Percentiles rank a stretch among this genome's conserved stretches.
Conservation (phyloP, 495 filamentous ascomycete species). For the Neurospora sp. region DNA sequence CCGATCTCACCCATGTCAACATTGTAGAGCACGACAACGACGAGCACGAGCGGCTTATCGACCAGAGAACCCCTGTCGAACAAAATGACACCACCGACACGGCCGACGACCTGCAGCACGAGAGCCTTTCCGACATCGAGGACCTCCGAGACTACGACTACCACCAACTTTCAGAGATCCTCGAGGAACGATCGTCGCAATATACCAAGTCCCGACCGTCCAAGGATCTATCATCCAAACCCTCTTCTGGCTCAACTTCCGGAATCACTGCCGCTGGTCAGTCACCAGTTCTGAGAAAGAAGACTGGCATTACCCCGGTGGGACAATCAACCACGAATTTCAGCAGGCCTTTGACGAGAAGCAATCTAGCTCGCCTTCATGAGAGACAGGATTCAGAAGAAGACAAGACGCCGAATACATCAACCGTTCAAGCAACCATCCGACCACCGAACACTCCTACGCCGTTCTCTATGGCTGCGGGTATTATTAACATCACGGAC, state of each 20-base stretch:
- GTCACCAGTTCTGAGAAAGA: neutral
- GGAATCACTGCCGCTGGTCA: neutral
- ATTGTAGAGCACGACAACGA: neutral
- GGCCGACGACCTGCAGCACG: neutral
- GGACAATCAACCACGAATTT: neutral
- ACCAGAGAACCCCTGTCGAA: neutral
- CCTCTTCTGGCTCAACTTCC: neutral
- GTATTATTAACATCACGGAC: neutral
- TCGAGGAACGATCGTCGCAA: neutral
- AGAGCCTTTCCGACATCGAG: neutral
- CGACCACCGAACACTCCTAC: neutral
- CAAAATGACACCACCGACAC: neutral
- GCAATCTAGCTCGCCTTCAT: neutral
- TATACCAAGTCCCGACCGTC: neutral
- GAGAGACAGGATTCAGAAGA: neutral
- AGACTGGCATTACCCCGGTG: neutral
- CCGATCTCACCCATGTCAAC: neutral
- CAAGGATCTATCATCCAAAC: neutral
- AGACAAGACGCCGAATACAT: neutral
- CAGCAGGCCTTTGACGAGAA: neutral
- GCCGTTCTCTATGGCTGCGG: neutral
- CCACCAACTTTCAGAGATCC: neutral
- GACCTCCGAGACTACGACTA: neutral
- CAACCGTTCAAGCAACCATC: neutral
- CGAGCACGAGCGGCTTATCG: neutral